These are phyloP conservation scores for Sporobolomyces phaffii DNA, from an alignment of 768 basidiomycete species.

Conservation along the genomic window DNA sequence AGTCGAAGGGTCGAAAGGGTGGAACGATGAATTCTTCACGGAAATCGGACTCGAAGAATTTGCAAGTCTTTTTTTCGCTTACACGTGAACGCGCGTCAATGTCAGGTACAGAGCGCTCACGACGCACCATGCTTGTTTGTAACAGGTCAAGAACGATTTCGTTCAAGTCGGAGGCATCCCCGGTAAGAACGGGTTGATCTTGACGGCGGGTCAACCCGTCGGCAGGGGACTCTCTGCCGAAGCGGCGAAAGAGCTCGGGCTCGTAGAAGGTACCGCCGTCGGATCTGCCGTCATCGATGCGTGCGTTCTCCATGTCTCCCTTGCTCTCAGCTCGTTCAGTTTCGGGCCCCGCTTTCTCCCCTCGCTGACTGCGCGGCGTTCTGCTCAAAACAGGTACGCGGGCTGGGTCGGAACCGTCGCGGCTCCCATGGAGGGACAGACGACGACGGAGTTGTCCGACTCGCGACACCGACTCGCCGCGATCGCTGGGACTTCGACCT, in stretches of 20 bases:
- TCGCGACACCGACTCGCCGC: constrained; percentile 77
- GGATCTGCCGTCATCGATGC: constrained; percentile 95
- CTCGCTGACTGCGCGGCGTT: too few relatives aligned
- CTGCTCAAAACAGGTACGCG: constrained; percentile 53
- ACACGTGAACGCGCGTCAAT: too few relatives aligned
- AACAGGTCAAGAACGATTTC: constrained; percentile 57
- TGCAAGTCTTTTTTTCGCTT: too few relatives aligned
- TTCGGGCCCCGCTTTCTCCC: too few relatives aligned
- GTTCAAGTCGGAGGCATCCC: constrained; percentile 65
- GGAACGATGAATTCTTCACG: constrained; percentile 81
- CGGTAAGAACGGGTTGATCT: constrained; percentile 55
- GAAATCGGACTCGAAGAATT: constrained; percentile 73
- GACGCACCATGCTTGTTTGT: too few relatives aligned
- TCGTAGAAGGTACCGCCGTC: constrained; percentile 78
- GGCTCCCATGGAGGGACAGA: constrained; percentile 56
- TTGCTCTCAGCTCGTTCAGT: too few relatives aligned
- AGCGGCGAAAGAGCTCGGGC: constrained; percentile 78
- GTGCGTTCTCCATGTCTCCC: constrained; percentile 47
- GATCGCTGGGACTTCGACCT: constrained; percentile 93
- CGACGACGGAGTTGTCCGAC: constrained; percentile 61
- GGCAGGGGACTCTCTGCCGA: constrained; percentile 69
- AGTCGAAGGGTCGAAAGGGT: constrained; percentile 58
- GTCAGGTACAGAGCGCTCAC: too few relatives aligned
- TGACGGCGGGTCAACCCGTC: constrained; percentile 76
- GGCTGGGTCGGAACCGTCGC: constrained; percentile 97